Evolutionary conservation across 768 basidiomycete genomes (phyloP).

Genomic region (Xerocomus potaroensis): DNA sequence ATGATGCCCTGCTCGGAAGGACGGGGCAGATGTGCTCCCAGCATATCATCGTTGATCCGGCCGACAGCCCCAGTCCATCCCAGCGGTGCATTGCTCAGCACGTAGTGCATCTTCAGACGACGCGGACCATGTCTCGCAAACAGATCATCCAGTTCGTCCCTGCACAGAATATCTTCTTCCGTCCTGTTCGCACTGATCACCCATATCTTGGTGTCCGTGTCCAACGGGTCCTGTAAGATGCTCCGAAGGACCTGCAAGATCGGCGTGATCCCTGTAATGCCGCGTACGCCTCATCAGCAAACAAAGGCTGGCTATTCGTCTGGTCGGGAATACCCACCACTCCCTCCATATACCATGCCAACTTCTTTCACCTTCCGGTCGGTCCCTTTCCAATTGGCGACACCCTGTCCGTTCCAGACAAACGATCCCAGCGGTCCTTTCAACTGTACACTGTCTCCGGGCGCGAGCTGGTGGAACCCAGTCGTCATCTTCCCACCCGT

Average conservation of each 20-base stretch:
- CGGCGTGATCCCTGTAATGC: conserved; percentile 47
- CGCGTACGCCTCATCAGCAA: background rate
- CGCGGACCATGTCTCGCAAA: conserved; percentile 20
- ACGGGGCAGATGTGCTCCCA: conserved; percentile 38
- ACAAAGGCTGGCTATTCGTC: background rate
- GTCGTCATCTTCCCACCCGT: conserved; percentile 51
- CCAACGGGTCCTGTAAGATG: conserved; percentile 38
- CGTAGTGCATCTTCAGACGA: conserved; percentile 42
- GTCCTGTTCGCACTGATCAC: conserved; percentile 46
- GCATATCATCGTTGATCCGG: conserved; percentile 36
- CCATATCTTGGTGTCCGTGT: conserved; percentile 40
- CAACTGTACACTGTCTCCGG: conserved; percentile 50
- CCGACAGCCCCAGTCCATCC: conserved; percentile 42
- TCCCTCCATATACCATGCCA: conserved; percentile 56
- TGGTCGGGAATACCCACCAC: conserved; percentile 37
- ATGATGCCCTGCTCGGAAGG: conserved; percentile 38
- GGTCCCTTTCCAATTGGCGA: conserved; percentile 35
- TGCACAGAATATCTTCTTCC: conserved; percentile 48
- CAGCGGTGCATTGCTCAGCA: conserved; percentile 32
- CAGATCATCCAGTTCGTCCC: conserved; percentile 44
- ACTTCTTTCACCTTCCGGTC: conserved; percentile 36
- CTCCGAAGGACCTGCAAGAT: conserved; percentile 52
- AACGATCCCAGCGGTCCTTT: conserved; percentile 62
- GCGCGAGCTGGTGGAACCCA: conserved; percentile 41
- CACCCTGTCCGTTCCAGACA: conserved; percentile 43